Percentiles rank a stretch among this genome's conserved stretches.
These are phyloP conservation scores for Arbutus unedo DNA, from an alignment of 148 eudicot species.

Conservation along the genomic window DNA sequence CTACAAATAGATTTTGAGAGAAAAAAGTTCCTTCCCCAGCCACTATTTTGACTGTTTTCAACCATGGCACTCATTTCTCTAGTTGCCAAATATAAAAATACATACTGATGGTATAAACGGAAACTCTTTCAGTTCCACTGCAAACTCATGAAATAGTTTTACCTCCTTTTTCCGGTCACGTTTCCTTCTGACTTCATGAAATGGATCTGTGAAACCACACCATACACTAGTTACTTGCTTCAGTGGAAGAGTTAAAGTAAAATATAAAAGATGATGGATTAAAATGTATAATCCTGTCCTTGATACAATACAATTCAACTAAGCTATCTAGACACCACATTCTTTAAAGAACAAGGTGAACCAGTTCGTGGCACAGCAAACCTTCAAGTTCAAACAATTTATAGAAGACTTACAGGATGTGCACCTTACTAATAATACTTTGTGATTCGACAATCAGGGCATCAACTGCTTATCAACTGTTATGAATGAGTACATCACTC, in stretches of 20 bases:
- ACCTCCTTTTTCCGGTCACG: constrained; percentile 58
- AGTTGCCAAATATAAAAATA: neutral
- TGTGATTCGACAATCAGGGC: neutral
- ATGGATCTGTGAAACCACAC: constrained; percentile 39
- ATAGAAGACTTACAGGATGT: neutral
- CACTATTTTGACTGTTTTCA: neutral
- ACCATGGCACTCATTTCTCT: neutral
- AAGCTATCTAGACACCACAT: neutral
- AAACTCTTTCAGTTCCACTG: neutral
- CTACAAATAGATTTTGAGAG: neutral
- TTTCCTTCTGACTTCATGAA: constrained; percentile 73
- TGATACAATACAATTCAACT: neutral
- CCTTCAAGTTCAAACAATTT: neutral
- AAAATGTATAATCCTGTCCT: neutral
- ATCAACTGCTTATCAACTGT: neutral
- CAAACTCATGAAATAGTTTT: constrained; percentile 13
- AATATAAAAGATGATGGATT: neutral
- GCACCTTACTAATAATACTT: neutral
- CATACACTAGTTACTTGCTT: constrained; percentile 6
- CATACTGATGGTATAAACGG: neutral
- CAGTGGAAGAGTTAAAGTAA: neutral
- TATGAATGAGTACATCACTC: neutral
- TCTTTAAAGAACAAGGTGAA: neutral
- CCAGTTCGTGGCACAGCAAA: neutral
- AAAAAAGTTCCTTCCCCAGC: neutral